These are phyloP conservation scores for Tulasnella sp. DNA, from an alignment of 768 basidiomycete genomes.

Conservation along the genomic window DNA sequence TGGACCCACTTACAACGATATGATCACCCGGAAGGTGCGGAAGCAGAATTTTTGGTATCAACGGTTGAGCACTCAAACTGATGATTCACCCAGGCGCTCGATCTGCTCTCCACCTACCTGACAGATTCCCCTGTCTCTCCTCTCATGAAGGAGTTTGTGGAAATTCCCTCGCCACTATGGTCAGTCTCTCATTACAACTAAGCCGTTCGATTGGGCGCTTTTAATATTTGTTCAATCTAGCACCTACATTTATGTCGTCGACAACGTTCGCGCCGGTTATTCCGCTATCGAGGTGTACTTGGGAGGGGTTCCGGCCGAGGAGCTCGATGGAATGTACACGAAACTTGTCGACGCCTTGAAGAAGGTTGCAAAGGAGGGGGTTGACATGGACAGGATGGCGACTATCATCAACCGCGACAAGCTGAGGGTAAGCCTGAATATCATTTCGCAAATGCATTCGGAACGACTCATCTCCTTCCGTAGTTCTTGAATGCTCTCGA, in stretches of 20 bases:
- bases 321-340: constrained; percentile 66
- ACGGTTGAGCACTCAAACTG: background rate
- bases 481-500: constrained; percentile 82
- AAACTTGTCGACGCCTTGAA: constrained; percentile 65
- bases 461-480: background rate
- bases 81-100: constrained; percentile 57
- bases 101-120: constrained; percentile 80
- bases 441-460: background rate
- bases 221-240: constrained; percentile 40
- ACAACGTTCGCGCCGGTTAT: constrained; percentile 66
- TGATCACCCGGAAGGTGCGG: constrained; percentile 63
- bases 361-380: constrained; percentile 64
- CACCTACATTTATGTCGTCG: constrained; percentile 80
- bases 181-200: constrained; percentile 36
- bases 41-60: constrained; percentile 1
- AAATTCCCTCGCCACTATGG: constrained; percentile 88
- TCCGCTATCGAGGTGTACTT: constrained; percentile 73
- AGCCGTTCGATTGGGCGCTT: constrained; percentile 13
- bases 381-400: constrained; percentile 87
- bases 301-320: constrained; percentile 76
- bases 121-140: constrained; percentile 65
- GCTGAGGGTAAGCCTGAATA: constrained; percentile 56
- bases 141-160: constrained; percentile 76
- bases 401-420: constrained; percentile 85
- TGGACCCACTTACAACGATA: constrained; percentile 70